Evolutionary conservation across 192 early-diverging fungal species (phyloP).

Genomic region (Kappamyces sp.): DNA sequence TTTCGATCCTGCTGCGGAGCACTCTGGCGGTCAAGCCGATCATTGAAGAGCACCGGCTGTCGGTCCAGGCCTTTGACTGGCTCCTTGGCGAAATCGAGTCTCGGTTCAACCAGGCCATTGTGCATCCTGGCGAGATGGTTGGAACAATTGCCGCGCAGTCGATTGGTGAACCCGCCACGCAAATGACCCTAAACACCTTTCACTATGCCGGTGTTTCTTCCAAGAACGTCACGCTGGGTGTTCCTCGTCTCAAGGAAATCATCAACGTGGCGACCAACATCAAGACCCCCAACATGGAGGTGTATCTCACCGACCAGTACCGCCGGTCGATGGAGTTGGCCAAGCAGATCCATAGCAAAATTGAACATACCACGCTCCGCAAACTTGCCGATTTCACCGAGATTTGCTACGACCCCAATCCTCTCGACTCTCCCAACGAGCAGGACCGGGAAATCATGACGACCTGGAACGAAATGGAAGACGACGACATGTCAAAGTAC

Average conservation of each 20-base stretch:
- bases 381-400: conserved; percentile 78
- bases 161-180: conserved; percentile 98
- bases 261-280: conserved; percentile 98
- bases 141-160: conserved; percentile 96
- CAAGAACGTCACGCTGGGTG: conserved; percentile 96
- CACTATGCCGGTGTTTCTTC: conserved; percentile 97
- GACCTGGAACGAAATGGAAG: conserved; percentile 75
- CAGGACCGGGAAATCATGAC: conserved; percentile 87
- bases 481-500: conserved; percentile 49
- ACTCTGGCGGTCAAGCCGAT: conserved; percentile 77
- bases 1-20: conserved; percentile 79
- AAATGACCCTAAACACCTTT: conserved; percentile 99
- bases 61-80: conserved; percentile 85
- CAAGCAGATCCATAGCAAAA: conserved; percentile 77
- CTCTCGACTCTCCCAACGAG: conserved; percentile 65
- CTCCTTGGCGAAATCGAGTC: conserved; percentile 88
- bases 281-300: conserved; percentile 82
- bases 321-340: conserved; percentile 69
- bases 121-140: conserved; percentile 96
- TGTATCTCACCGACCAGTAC: conserved; percentile 68
- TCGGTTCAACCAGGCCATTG: conserved; percentile 83
- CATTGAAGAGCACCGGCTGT: conserved; percentile 85
- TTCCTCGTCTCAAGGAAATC: conserved; percentile 97
- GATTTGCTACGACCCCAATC: conserved; percentile 90
- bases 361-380: conserved; percentile 89